These are phyloP conservation scores for Fusarium guadeloupense DNA, from an alignment of 2,329 filamentous ascomycete genomes.

Conservation along the genomic window DNA sequence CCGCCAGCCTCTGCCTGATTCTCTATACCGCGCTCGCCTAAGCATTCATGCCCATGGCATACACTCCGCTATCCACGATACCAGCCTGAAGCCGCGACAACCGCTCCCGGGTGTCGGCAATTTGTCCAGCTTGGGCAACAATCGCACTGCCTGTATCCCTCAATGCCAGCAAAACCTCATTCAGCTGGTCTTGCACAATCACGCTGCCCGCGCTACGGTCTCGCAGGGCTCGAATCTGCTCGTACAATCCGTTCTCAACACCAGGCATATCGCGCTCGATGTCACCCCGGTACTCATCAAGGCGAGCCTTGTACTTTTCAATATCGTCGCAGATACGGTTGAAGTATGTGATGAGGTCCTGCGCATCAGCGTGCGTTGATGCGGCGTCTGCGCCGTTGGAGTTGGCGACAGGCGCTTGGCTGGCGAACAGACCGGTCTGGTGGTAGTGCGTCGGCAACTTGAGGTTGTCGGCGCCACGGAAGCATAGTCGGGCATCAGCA, in stretches of 20 bases:
- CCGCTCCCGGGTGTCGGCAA: slow-evolving; percentile 55
- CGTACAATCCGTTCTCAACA: slow-evolving; percentile 58
- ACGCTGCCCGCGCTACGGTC: slow-evolving; percentile 46
- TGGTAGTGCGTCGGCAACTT: slow-evolving; percentile 71
- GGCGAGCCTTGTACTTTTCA: slow-evolving; percentile 54
- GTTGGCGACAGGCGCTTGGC: slow-evolving; percentile 42
- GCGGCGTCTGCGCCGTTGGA: slow-evolving; percentile 47
- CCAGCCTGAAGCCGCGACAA: slow-evolving; percentile 54
- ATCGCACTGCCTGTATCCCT: slow-evolving; percentile 54
- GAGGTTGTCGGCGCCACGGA: slow-evolving; percentile 78
- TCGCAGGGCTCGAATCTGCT: slow-evolving; percentile 51
- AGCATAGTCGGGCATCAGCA: slow-evolving; percentile 74
- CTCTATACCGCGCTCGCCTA: slow-evolving; percentile 16
- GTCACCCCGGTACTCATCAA: slow-evolving; percentile 57
- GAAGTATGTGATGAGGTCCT: slow-evolving; percentile 57
- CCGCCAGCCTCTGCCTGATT: background rate
- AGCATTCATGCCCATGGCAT: slow-evolving; percentile 47
- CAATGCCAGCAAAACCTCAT: slow-evolving; percentile 51
- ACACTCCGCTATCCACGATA: slow-evolving; percentile 51
- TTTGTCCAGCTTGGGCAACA: slow-evolving; percentile 53
- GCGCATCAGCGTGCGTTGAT: slow-evolving; percentile 50
- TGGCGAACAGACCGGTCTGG: slow-evolving; percentile 56
- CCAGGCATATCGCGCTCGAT: slow-evolving; percentile 60
- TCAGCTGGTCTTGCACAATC: slow-evolving; percentile 51
- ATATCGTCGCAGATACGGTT: slow-evolving; percentile 56